Base-by-base conservation (phyloP, 805 yeast genomes). In the Ogataea paraovalis region DNA sequence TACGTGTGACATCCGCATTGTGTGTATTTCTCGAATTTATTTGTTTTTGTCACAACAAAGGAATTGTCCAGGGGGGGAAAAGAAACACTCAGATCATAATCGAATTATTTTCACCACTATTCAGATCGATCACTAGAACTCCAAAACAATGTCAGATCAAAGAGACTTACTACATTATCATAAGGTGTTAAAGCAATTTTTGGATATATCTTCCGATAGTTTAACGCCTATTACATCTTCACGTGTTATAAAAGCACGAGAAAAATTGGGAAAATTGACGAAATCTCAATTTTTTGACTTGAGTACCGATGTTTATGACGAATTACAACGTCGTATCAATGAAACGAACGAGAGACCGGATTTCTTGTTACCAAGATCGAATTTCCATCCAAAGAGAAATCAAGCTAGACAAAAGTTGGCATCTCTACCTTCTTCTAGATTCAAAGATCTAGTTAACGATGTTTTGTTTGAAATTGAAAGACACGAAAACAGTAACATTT, bases 271-370 rank as follows among this genome's bases (percentile, higher is more conserved):
- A 52, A 89, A 87, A 60, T 75, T 95, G 46, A 84, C 96, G 2
- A 72, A 76, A 27, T 80, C 84, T 7, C 99, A 95, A 67, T 90
- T 94, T 62, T 75, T 78, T 51, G 99, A 94, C 65, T 78, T 94
- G 49, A 81, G 95, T 55, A 90, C 97, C 2, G 99, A 94, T 65
- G 97, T 94, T 12, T 86, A 82, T 63, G 99, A 94, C 67, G 99
- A 94, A 66, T 71, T 94, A 50, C 80, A 81, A 58, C 79, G 99
- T 60, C 76, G 99, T 53, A 76, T 78, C 36, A 50, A 49, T n/a
- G 84, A 82, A 55, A 73, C 77, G 34, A 70, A 77, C 44, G 73
- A 76, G 27, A 48, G 52, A 18, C 82, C 86, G 1, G 81, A 79
- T 46, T 81, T 76, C 58, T 72, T 92, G 45, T 72, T 82, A 36